These are phyloP conservation scores for Ziziphus jujuba DNA, from an alignment of 306 rosid genomes.

Conservation along the genomic window DNA sequence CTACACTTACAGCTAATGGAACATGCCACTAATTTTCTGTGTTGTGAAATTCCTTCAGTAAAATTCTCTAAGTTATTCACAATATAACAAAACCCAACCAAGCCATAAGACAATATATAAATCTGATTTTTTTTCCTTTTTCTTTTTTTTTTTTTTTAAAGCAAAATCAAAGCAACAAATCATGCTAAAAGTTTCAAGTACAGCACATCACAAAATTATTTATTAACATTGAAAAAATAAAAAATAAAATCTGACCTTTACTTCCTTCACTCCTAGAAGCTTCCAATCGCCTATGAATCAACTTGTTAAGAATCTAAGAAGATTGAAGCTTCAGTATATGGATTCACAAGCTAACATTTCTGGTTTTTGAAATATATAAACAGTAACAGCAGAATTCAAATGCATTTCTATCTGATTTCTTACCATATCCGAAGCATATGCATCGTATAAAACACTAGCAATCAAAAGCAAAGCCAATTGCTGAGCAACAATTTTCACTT, in stretches of 20 bases:
- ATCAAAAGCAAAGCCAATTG: constrained; percentile 26
- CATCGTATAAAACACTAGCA: constrained; percentile 18
- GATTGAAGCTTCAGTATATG: constrained; percentile 11
- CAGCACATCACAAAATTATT: neutral
- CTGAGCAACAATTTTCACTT: constrained; percentile 10
- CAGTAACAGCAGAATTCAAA: neutral
- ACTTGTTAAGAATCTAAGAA: constrained; percentile 33
- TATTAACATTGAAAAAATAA: neutral
- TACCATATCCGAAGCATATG: constrained; percentile 41
- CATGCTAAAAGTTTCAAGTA: neutral
- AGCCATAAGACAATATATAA: neutral
- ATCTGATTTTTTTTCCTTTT: neutral
- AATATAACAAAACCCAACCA: neutral
- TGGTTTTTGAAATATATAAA: neutral
- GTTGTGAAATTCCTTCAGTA: too few species aligned
- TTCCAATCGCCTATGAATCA: constrained; percentile 20
- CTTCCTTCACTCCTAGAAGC: constrained; percentile 33
- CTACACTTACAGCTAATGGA: too few species aligned
- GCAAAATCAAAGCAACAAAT: neutral
- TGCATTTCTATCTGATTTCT: neutral
- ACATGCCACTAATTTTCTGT: too few species aligned
- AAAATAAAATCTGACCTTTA: constrained; percentile 30
- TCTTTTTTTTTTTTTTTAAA: too few species aligned
- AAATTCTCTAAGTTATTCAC: neutral
- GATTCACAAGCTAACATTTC: neutral